Base-by-base conservation (phyloP, 371 early-diverging fungal species). In the Mucor plumbeus region DNA sequence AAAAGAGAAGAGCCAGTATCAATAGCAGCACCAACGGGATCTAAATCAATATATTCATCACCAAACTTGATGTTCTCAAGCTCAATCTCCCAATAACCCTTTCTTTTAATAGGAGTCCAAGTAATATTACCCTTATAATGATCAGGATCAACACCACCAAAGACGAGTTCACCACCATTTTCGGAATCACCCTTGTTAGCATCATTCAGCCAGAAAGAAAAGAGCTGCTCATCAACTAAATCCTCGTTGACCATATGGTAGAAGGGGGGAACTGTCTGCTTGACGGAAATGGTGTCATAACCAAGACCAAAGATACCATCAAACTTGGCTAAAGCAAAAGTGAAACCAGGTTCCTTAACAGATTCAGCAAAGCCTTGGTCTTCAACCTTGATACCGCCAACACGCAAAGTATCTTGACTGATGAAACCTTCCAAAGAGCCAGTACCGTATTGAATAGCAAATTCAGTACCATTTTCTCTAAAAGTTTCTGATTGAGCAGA, bases 81-180 rank as follows among this genome's bases (percentile, higher is more conserved):
- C 17, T 87, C 88, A 33, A 97, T 94, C 79, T 97, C 96, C 98
- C 98, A 98, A 85, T 98, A 97, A 0, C 91, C 96, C 84, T 94
- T 93, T 66, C 95, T 89, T 39, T 85, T 84, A 38, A 98, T 91
- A 19, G 91, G 85, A 40, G 93, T 89, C 89, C 91, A 97, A 41
- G 81, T 80, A 67, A 96, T 80, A 5, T 90, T 82, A 35, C 95
- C 97, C 5, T 71, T 81, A 75, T 80, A 94, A 67, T 88, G 92
- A 53, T 84, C 82, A 48, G 81, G 33, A 80, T 96, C 87, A 40
- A 89, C 70, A 38, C 91, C 97, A 60, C 97, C 97, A 69, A 97
- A 89, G 5, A 91, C 84, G 67, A 97, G 84, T 73, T 94, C 94
- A 57, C 97, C 97, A 39, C 92, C 94, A 36, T 75, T 68, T 0